Conservation (phyloP, 2,329 filamentous ascomycete species). For the Fusarium tanahbumbuense region DNA sequence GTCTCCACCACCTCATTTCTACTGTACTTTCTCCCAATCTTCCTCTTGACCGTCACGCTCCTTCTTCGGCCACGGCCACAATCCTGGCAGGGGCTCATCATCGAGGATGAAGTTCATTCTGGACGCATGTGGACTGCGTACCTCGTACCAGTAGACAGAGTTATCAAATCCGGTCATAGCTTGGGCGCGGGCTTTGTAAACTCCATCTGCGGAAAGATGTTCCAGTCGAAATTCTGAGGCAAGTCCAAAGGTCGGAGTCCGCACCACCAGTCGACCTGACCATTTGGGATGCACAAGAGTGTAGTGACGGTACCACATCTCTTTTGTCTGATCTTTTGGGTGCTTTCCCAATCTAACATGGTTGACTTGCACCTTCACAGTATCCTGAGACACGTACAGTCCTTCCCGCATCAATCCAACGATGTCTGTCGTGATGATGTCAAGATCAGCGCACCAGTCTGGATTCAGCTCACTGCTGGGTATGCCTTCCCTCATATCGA, state of each 20-base stretch:
- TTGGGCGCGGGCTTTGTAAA: fast-evolving
- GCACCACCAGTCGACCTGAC: not conserved
- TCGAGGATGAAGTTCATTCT: not conserved
- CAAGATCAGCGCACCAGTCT: not conserved
- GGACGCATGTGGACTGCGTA: no score
- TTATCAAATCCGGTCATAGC: not conserved
- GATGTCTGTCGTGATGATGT: not conserved
- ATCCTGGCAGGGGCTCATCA: not conserved
- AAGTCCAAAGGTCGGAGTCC: fast-evolving
- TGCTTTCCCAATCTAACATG: fast-evolving
- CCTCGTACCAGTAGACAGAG: not conserved
- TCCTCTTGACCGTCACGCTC: fast-evolving
- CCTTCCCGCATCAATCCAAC: not conserved
- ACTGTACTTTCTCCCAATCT: not conserved
- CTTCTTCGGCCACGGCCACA: conserved; percentile 8
- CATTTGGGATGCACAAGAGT: not conserved
- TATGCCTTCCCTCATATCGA: no score
- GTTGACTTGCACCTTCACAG: not conserved
- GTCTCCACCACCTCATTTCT: no score
- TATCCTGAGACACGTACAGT: not conserved
- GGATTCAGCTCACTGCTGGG: fast-evolving
- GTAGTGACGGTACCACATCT: not conserved
- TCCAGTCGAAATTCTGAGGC: not conserved
- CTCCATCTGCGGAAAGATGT: not conserved
- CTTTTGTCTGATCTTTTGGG: fast-evolving